A percentile compares a stretch with the other conserved stretches of the same genome.
Evolutionary conservation across 1,284 basidiomycete species (phyloP).

Genomic region (Cerioporus squamosus): DNA sequence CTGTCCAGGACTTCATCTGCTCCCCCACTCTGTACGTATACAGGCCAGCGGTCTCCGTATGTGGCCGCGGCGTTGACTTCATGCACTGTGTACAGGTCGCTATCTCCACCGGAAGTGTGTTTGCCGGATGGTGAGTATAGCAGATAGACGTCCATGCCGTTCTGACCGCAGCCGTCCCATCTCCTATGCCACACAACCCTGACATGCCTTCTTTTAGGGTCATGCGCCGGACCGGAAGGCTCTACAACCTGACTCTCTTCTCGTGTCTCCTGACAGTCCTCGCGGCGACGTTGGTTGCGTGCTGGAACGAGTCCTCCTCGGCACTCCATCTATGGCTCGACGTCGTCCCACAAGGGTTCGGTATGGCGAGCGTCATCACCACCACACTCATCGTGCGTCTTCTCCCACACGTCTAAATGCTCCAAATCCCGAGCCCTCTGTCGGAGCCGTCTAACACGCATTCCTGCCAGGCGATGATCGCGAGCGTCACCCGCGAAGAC

Average conservation of each 20-base stretch:
- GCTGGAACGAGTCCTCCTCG: slow-evolving; percentile 68
- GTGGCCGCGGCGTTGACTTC: slow-evolving; percentile 19
- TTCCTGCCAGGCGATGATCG: slow-evolving; percentile 76
- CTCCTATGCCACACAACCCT: slow-evolving; percentile 1
- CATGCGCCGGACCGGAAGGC: slow-evolving; percentile 83
- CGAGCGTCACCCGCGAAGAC: slow-evolving; percentile 79
- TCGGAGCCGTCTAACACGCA: slow-evolving; percentile 13
- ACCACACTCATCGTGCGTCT: slow-evolving; percentile 75
- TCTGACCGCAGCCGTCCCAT: slow-evolving; percentile 8
- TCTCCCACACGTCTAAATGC: not conserved
- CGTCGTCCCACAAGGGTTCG: slow-evolving; percentile 79
- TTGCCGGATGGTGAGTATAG: slow-evolving; percentile 76
- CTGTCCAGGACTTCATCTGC: slow-evolving; percentile 68
- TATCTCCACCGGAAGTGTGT: slow-evolving; percentile 80
- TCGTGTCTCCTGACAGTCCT: slow-evolving; percentile 59
- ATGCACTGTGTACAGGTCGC: slow-evolving; percentile 52
- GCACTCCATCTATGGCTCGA: slow-evolving; percentile 75
- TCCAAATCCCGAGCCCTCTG: not conserved
- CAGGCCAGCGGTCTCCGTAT: not conserved
- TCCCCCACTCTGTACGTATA: slow-evolving; percentile 81
- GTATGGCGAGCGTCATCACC: slow-evolving; percentile 85
- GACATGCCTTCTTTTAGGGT: slow-evolving; percentile 49
- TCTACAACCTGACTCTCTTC: slow-evolving; percentile 72
- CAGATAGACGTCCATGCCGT: not conserved
- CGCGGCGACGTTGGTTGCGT: slow-evolving; percentile 59